These are phyloP conservation scores for Cyclostephanos invisitatus DNA, from an alignment of 108 stramenopile genomes.

Conservation along the genomic window DNA sequence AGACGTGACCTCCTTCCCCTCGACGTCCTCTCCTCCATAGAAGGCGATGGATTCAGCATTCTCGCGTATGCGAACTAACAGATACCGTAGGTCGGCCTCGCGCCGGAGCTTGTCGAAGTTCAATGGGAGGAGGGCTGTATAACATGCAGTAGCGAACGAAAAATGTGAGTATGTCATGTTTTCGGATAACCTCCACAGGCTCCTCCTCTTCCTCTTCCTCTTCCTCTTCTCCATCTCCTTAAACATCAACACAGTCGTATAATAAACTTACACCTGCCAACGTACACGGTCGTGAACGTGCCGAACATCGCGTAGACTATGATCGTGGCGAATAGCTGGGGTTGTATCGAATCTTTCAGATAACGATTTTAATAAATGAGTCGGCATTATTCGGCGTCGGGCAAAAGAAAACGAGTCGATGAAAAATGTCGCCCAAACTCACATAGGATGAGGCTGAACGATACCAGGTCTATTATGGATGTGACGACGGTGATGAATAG, in stretches of 20 bases:
- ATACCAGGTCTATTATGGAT: conserved; percentile 86
- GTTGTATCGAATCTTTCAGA: conserved; percentile 88
- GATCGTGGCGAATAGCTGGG: conserved; percentile 87
- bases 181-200: not conserved
- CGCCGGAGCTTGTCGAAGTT: conserved; percentile 81
- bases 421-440: no score
- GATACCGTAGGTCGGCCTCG: conserved; percentile 93
- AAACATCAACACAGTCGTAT: no score
- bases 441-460: conserved; percentile 90
- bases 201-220: no score
- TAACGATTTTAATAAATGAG: no score
- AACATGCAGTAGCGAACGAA: not conserved
- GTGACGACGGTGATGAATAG: conserved; percentile 89
- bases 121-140: conserved; percentile 66
- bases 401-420: no score
- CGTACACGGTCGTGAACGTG: conserved; percentile 59
- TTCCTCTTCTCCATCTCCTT: no score
- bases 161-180: not conserved
- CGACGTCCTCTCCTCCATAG: conserved; percentile 89
- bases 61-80: conserved; percentile 85
- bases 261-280: conserved; percentile 53
- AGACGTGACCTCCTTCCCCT: conserved; percentile 62
- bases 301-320: conserved; percentile 83
- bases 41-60: conserved; percentile 97
- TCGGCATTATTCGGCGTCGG: no score